Evolutionary conservation across 331 rosid genomes (phyloP).

Genomic region (Quercus tomentella): DNA sequence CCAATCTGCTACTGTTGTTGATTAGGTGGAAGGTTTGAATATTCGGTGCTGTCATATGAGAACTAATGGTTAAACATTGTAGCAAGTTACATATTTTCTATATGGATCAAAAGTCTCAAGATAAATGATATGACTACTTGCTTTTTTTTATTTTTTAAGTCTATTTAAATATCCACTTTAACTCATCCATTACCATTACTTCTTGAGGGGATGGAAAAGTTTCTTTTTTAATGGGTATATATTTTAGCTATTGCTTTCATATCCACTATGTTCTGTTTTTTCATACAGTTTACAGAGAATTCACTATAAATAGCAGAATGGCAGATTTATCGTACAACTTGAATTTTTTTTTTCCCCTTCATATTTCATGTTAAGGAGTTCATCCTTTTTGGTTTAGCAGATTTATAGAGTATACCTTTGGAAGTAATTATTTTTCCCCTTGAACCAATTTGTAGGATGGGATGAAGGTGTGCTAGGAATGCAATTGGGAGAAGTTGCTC

Average conservation of each 20-base stretch:
- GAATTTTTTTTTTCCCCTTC: not conserved
- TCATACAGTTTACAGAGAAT: not conserved
- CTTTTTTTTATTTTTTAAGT: too few species aligned
- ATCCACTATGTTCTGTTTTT: not conserved
- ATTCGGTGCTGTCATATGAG: not conserved
- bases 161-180: too few species aligned
- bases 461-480: constrained; percentile 90
- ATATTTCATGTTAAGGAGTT: not conserved
- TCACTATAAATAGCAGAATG: not conserved
- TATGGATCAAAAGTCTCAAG: not conserved
- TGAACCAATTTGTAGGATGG: constrained; percentile 58
- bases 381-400: not conserved
- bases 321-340: not conserved
- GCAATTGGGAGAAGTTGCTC: constrained; percentile 96
- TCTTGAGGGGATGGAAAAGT: too few species aligned
- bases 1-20: not conserved
- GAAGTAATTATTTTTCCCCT: not conserved
- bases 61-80: not conserved
- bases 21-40: not conserved
- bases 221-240: too few species aligned
- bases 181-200: too few species aligned
- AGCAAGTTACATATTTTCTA: not conserved
- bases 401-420: not conserved
- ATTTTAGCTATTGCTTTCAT: too few species aligned
- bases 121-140: not conserved